These are phyloP conservation scores for Knoxdaviesia capensis DNA, from an alignment of 2,329 filamentous ascomycete genomes.

Conservation along the genomic window DNA sequence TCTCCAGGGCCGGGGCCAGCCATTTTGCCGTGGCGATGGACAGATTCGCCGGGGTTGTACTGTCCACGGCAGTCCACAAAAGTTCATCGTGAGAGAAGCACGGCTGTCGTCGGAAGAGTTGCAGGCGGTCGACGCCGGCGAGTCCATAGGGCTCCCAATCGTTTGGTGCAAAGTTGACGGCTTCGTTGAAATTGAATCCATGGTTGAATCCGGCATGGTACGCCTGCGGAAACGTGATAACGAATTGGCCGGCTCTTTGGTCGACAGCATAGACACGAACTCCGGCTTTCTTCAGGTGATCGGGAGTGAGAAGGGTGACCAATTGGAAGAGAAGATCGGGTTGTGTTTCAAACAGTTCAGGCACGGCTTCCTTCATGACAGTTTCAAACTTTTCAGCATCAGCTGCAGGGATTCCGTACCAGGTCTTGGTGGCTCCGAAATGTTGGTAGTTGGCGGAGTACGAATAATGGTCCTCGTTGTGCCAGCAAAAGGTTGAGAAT, in stretches of 20 bases:
- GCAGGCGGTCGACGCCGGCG: constrained; percentile 65
- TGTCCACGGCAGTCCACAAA: constrained; percentile 72
- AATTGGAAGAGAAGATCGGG: constrained; percentile 92
- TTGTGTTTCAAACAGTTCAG: constrained; percentile 90
- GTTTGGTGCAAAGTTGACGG: constrained; percentile 86
- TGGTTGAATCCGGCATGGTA: constrained; percentile 98
- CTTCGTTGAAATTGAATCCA: constrained; percentile 97
- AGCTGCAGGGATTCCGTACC: constrained; percentile 91
- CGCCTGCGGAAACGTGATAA: constrained; percentile 89
- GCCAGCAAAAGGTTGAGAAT: constrained; percentile 98
- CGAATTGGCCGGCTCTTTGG: constrained; percentile 85
- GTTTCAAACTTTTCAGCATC: constrained; percentile 90
- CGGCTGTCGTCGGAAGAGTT: constrained; percentile 73
- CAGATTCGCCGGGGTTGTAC: constrained; percentile 40
- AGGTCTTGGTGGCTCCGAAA: constrained; percentile 94
- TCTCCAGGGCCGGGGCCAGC: constrained; percentile 71
- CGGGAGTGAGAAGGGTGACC: constrained; percentile 85
- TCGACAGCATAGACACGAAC: constrained; percentile 91
- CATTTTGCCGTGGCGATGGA: constrained; percentile 86
- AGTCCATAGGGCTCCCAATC: constrained; percentile 94
- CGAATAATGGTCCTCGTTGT: constrained; percentile 94
- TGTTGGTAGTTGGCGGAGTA: constrained; percentile 98
- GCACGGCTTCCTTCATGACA: constrained; percentile 87
- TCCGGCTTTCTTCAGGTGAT: constrained; percentile 80
- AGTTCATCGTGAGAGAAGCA: constrained; percentile 97